These are phyloP conservation scores for Erucastrum elatum DNA, from an alignment of 345 rosid genomes.

Conservation along the genomic window DNA sequence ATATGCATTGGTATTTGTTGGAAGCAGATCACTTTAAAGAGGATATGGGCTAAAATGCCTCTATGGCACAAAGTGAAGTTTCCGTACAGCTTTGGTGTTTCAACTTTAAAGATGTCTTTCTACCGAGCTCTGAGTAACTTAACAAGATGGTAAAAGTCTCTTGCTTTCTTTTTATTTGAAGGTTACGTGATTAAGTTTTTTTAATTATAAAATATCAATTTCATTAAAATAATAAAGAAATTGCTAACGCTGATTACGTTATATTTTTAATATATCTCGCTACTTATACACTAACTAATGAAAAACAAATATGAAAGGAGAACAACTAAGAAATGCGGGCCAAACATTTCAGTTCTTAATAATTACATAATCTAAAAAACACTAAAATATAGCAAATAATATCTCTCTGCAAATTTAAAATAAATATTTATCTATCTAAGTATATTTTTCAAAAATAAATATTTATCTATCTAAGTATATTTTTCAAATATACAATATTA, in stretches of 20 bases:
- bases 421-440: background rate
- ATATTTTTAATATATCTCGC: background rate
- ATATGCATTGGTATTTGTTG: background rate
- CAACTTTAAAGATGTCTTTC: constrained; percentile 62
- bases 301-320: background rate
- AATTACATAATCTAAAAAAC: background rate
- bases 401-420: background rate
- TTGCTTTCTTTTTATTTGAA: background rate
- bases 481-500: background rate
- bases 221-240: background rate
- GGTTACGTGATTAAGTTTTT: background rate
- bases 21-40: constrained; percentile 46
- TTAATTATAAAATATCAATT: no score
- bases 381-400: background rate
- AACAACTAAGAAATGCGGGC: background rate
- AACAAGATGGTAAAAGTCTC: constrained; percentile 63
- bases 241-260: background rate
- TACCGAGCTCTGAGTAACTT: constrained; percentile 73
- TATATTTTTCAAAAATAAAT: background rate
- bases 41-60: constrained; percentile 69
- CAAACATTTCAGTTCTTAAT: no score
- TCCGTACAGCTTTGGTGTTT: constrained; percentile 55
- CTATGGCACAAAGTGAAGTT: constrained; percentile 83
- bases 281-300: background rate
- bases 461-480: background rate